Conservation (phyloP, 1,284 basidiomycete species). For the Heimioporus retisporus region DNA sequence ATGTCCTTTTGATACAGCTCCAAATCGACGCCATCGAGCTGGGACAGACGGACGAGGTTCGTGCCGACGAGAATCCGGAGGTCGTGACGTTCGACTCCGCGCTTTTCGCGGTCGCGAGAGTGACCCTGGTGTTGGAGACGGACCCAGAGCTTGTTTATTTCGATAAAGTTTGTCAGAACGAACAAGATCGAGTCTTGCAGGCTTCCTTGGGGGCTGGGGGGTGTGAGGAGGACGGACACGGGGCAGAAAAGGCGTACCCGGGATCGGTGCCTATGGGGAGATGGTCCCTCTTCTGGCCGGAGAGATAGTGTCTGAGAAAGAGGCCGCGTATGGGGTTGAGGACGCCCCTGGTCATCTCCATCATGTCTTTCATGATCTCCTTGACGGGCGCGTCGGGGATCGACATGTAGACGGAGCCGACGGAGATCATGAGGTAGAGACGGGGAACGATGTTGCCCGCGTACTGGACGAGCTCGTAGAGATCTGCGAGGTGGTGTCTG, state of each 20-base stretch:
- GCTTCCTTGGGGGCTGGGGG: conserved; percentile 82
- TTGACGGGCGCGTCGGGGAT: conserved; percentile 95
- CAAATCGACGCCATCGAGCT: conserved; percentile 94
- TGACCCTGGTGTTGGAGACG: conserved; percentile 96
- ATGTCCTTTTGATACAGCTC: conserved; percentile 89
- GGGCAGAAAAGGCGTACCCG: conserved; percentile 67
- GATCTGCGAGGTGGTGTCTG: conserved; percentile 94
- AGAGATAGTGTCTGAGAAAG: conserved; percentile 94
- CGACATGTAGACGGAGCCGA: conserved; percentile 98
- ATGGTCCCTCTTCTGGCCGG: conserved; percentile 94
- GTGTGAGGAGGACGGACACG: neutral
- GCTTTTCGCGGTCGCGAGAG: conserved; percentile 94
- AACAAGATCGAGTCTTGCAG: conserved; percentile 95
- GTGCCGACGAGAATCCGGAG: conserved; percentile 95
- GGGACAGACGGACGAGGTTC: conserved; percentile 93
- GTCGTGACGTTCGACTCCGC: conserved; percentile 94
- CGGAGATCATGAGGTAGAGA: conserved; percentile 98
- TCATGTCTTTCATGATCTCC: conserved; percentile 99
- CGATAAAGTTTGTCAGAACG: conserved; percentile 97
- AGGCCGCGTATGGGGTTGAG: conserved; percentile 94
- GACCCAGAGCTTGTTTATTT: conserved; percentile 99
- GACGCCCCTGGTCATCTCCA: conserved; percentile 98
- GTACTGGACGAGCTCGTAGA: conserved; percentile 98
- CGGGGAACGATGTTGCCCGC: conserved; percentile 95
- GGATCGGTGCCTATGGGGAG: conserved; percentile 87